Evolutionary conservation across 805 yeast species (phyloP), one percentile per base, ranked within the genome.

Genomic region (Cyberlindnera galapagoensis): DNA sequence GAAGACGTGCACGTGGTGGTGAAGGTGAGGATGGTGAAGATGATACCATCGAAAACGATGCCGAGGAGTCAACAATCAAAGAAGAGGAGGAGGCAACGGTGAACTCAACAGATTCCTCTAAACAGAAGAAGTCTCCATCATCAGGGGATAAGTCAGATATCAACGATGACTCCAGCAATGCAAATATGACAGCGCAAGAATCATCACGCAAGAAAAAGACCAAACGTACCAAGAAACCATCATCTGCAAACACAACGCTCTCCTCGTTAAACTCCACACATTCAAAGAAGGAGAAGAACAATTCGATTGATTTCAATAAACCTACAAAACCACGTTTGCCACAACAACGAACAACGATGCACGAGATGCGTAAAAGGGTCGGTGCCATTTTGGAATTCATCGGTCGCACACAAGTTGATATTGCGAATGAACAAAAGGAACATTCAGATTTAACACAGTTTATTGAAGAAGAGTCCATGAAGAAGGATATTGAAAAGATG

Each of bases 341-440:
- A 6, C 80, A 80, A 37, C 76, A 77, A 14, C 71, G 85, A 34
- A 73, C 83, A 4, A 72, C 87, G 4, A 57, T 88, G 39, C 71
- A 73, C 45, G 98, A 90, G 55, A 80, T 90, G 84, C 72, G 87
- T 35, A 76, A 85, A 49, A 70, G 98, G 38, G 82, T 87, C 2
- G 80, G 85, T 3, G 94, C 96, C 2, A 90, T 90, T 14, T 61
- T 90, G 46, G 97, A 92, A 58, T 92, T 88, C 68, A 71, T 90
- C 17, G 85, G 88, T 9, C 68, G 95, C 33, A 82, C 94, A 2
- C 95, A 87, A 55, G 58, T 79, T 40, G 97, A 90, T 50, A 60
- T 90, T 39, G 78, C 80, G 28, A 73, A 72, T 32, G 95, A 87
- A 46, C 79, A 78, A 43, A 60, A 67, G n/a, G 72, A 69, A 26